Base-by-base conservation (phyloP, 306 rosid species). In the Ochetophila trinervis region DNA sequence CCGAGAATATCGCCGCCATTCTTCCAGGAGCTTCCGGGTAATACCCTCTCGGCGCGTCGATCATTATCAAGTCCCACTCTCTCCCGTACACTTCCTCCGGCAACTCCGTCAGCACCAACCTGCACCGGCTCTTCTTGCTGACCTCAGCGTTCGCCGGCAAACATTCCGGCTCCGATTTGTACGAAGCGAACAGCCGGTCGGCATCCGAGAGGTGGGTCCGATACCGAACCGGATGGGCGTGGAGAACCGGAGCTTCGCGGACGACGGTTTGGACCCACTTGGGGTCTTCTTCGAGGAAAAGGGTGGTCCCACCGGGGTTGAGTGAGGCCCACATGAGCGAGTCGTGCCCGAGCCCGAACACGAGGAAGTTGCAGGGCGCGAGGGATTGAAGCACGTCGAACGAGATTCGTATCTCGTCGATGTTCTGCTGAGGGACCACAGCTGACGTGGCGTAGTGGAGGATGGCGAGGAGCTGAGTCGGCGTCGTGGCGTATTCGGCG, bases 21-120 rank as follows among this genome's bases (percentile, higher is more conserved):
- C 95, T 78, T 32, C 97, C 97, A 0, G 92, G 95, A 0, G 97
- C 95, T 18, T 84, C 87, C 3, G 78, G 81, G 16, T 82, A 63
- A 27, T 78, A 90, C 6, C 97, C 95, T 2, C 90, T 87, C 3
- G 97, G 97, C 0, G 95, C 97, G 73, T 90, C 97, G 66, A 90
- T 89, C 97, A 90, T 87, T 1, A 90, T 90, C 87, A 90, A 35
- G 48, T 90, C 97, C 95, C 97, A 90, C 35, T 70, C 68, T 0
- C 60, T 77, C 13, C 76, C 90, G 9, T 90, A 85, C 5, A 84
- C 85, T 0, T 69, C 62, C 15, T 21, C 42, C 0, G 95, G 92
- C 72, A 90, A 59, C 0, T 91, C 91, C 45, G 86, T 87, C 53
- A 87, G 30, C 1, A 90, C 95, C 50, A 90, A 76, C 10, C 58